Conservation (phyloP, 1,284 basidiomycete species). For the Trametes versicolor region DNA sequence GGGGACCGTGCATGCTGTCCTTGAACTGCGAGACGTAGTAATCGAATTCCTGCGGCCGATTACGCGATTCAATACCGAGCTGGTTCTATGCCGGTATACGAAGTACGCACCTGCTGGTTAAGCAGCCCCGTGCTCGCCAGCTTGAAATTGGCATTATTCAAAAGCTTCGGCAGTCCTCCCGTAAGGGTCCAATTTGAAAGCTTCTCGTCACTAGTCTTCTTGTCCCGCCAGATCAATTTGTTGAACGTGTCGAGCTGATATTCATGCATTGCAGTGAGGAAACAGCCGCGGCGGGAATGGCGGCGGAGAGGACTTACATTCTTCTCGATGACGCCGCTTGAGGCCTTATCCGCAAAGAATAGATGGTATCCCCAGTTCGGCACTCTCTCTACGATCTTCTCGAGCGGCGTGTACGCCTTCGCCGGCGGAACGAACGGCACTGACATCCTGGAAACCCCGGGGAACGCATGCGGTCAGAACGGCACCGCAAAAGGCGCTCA, state of each 20-base stretch:
- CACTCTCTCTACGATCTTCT: conserved; percentile 57
- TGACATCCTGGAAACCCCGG: conserved; percentile 56
- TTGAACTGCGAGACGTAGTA: conserved; percentile 57
- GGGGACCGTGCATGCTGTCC: conserved; percentile 69
- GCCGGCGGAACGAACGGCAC: conserved; percentile 69
- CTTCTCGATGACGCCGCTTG: conserved; percentile 61
- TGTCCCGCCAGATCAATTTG: conserved; percentile 26
- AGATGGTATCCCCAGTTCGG: conserved; percentile 72
- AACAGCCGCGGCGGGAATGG: background rate
- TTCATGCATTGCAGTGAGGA: conserved; percentile 11
- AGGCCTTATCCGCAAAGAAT: conserved; percentile 62
- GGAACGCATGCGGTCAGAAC: conserved; percentile 9
- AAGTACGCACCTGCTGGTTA: conserved; percentile 26
- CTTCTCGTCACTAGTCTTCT: conserved; percentile 3
- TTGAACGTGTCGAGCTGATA: conserved; percentile 31
- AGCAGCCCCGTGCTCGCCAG: conserved; percentile 20
- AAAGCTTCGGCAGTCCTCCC: conserved; percentile 24
- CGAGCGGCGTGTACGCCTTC: conserved; percentile 56
- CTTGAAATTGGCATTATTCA: conserved; percentile 9
- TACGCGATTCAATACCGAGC: conserved; percentile 6
- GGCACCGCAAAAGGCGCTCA: conserved; percentile 10
- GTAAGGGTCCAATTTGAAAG: conserved; percentile 27
- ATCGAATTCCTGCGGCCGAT: conserved; percentile 55
- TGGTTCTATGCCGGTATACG: background rate
- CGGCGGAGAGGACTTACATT: conserved; percentile 13